Evolutionary conservation across 2,329 filamentous ascomycete genomes (phyloP).

Genomic region (Hansfordia pulvinata): DNA sequence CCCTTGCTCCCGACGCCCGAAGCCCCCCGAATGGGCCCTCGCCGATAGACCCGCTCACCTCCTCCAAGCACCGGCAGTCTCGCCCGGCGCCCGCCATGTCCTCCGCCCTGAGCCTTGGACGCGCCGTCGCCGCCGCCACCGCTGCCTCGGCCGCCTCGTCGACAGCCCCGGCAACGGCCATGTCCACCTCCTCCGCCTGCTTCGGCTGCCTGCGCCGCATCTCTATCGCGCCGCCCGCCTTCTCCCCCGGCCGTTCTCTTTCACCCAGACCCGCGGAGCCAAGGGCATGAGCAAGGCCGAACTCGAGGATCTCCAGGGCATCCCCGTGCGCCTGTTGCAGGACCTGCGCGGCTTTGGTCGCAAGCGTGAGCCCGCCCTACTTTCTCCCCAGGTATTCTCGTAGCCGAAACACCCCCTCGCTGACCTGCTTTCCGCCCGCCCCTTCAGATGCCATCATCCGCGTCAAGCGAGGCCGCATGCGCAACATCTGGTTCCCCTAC

Average conservation of each 20-base stretch:
- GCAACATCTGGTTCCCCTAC: constrained; percentile 19
- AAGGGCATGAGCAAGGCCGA: constrained; percentile 21
- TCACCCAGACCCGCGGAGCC: constrained; percentile 20
- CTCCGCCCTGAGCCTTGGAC: too few species aligned
- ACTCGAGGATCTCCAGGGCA: constrained; percentile 22
- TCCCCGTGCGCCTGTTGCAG: constrained; percentile 27
- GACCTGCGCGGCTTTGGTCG: constrained; percentile 26
- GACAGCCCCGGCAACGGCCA: too few species aligned
- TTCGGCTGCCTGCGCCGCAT: constrained; percentile 18
- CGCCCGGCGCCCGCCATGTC: too few species aligned
- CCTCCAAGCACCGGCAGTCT: too few species aligned
- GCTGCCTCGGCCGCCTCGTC: too few species aligned
- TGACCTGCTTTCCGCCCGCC: background rate
- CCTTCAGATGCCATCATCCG: constrained; percentile 18
- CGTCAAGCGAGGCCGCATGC: constrained; percentile 19
- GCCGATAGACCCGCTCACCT: too few species aligned
- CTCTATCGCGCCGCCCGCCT: constrained; percentile 6
- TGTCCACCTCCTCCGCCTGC: too few species aligned
- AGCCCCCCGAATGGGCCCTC: too few species aligned
- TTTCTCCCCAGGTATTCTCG: background rate
- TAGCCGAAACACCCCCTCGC: background rate
- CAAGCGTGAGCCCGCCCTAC: constrained; percentile 13
- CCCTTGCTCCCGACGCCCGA: too few species aligned
- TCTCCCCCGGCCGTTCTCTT: constrained; percentile 8
- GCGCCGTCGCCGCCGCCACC: too few species aligned